phyloP scores from a whole-genome alignment of 2,329 filamentous ascomycete species.

The Exophiala alcalophila region DNA sequence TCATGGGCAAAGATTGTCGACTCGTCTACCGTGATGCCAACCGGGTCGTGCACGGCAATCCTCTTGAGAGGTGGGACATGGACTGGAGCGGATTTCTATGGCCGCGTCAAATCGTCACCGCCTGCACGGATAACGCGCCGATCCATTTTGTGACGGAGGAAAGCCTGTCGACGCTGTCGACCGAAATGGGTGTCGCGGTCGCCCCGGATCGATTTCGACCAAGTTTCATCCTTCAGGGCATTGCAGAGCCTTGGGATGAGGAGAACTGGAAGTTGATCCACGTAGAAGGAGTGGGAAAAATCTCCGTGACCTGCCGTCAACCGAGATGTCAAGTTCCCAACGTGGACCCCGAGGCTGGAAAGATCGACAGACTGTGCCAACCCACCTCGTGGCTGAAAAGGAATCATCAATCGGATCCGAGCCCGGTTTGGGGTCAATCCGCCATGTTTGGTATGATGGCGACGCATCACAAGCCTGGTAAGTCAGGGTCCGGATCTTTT shows the following conservation, averaged over 20 bases:
- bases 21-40: conserved; percentile 1
- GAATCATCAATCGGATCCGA: not conserved
- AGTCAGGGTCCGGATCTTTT: no score
- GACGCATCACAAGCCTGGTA: no score
- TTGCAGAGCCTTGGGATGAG: not conserved
- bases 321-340: not conserved
- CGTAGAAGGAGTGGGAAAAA: not conserved
- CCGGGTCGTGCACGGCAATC: not conserved
- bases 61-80: no score
- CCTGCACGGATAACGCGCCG: not conserved
- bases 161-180: not conserved
- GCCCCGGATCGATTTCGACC: not conserved
- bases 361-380: not conserved
- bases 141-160: not conserved
- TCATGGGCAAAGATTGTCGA: not conserved
- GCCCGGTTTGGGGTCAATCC: not conserved
- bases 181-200: not conserved
- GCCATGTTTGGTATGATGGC: not conserved
- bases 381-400: not conserved
- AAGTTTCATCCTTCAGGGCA: not conserved
- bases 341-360: not conserved
- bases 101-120: not conserved
- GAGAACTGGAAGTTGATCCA: not conserved
- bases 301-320: not conserved
- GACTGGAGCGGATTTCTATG: no score